Base-by-base conservation (phyloP, 1,284 basidiomycete genomes). In the Fomitopsis pinicola region DNA sequence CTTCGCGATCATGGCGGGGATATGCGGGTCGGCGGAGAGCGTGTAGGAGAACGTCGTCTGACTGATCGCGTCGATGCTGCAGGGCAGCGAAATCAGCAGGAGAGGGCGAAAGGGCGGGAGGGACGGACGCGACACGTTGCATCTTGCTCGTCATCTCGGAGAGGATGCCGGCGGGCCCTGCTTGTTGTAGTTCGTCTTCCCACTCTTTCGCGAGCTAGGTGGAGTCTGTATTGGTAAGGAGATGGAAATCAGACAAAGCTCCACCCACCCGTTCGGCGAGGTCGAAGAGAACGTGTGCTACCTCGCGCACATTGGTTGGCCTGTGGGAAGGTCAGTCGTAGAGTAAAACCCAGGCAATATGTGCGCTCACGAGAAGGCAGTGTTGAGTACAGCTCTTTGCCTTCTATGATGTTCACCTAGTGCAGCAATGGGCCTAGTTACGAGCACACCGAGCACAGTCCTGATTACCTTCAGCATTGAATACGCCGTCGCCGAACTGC, bases 41-140 rank as follows among this genome's bases (percentile, higher is more conserved):
- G 62, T 55, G 55, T 66, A 53, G 35, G 62, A 59, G 57, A 64
- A 66, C 36, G 64, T 63, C 8, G 63, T 61, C 59, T 58, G 60
- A 33, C 58, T 61, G 52, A 66, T 66, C 2, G 61, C 63, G 38
- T 66, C 61, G n/a, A 64, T 36, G 0, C 64, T 66, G 22, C 22
- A 22, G 19, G 6, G 26, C 9, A 22, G 26, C 5, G 30, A 1
- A 7, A 28, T 57, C 19, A 61, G 28, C 8, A 6, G 22, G 12
- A 26, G 28, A 12, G 33, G 4, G 19, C 15, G 38, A 22, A 42
- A 22, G 26, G 19, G 33, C 10, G 30, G n/a, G 6, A 48, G 17
- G 35, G 1, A 52, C 64, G 28, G 35, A 64, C 63, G 64, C 40
- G 15, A 64, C 42, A 28, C 55, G 28, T 17, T 64, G 64, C n/a